Evolutionary conservation across 768 basidiomycete genomes (phyloP).

Genomic region (Coprinopsis sp.): DNA sequence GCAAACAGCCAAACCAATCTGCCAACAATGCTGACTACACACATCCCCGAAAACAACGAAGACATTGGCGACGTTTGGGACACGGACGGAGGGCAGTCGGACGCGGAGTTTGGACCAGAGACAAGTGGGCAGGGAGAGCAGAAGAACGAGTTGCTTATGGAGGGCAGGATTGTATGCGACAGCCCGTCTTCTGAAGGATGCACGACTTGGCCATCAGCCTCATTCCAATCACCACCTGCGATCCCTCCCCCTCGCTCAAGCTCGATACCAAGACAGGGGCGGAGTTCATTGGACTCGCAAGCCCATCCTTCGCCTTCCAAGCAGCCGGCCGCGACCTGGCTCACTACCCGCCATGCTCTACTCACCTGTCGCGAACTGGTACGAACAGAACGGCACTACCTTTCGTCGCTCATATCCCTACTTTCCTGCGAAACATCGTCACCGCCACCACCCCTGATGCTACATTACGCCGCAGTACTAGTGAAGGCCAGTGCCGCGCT

Average conservation of each 20-base stretch:
- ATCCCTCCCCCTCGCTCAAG: too few species aligned
- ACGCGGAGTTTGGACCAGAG: neutral
- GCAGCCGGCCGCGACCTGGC: constrained; percentile 27
- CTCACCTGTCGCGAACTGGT: constrained; percentile 38
- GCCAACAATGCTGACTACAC: constrained; percentile 10
- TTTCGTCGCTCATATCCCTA: constrained; percentile 29
- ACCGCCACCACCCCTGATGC: constrained; percentile 48
- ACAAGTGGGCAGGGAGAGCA: neutral
- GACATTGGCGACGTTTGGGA: constrained; percentile 20
- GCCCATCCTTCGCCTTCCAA: neutral
- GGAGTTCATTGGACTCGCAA: too few species aligned
- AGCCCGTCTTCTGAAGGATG: neutral
- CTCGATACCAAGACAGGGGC: too few species aligned
- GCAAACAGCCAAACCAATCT: constrained; percentile 17
- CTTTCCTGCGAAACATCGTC: constrained; percentile 34
- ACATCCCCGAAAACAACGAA: constrained; percentile 11
- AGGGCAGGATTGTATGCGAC: neutral
- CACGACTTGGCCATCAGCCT: too few species aligned
- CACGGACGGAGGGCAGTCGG: constrained; percentile 3
- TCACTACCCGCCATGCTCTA: constrained; percentile 32
- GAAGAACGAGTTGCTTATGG: neutral
- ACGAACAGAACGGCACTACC: constrained; percentile 40
- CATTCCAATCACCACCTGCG: neutral
- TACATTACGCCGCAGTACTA: constrained; percentile 46
- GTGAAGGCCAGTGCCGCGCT: constrained; percentile 47